Conservation (phyloP, 2,329 filamentous ascomycete genomes). For the Beauveria medogensis region DNA sequence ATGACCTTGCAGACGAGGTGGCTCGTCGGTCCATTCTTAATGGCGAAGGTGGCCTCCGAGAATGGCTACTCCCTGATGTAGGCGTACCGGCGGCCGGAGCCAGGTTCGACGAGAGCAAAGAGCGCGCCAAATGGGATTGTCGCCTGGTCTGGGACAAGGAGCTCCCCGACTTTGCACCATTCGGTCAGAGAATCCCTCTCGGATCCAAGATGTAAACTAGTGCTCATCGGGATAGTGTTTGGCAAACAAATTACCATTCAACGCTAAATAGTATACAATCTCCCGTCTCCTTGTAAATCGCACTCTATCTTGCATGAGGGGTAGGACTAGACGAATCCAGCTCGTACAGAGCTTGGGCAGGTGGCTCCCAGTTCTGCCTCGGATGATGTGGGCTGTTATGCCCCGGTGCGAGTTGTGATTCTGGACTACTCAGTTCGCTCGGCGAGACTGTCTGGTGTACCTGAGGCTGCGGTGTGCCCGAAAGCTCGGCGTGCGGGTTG, state of each 20-base stretch:
- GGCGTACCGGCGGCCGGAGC: not conserved
- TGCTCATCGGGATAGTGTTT: not conserved
- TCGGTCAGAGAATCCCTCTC: conserved; percentile 1
- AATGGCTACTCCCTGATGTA: conserved; percentile 11
- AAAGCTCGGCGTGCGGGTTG: not conserved
- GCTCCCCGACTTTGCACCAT: conserved; percentile 6
- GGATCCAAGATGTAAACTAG: conserved; percentile 7
- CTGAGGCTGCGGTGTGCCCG: not conserved
- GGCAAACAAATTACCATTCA: not conserved
- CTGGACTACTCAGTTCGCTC: conserved; percentile 4
- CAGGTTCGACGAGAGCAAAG: conserved; percentile 5
- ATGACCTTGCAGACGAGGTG: conserved; percentile 4
- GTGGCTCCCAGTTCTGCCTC: not conserved
- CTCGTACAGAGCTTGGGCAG: not conserved
- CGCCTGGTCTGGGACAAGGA: conserved; percentile 10
- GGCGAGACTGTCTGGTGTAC: not conserved
- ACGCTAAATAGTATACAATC: not conserved
- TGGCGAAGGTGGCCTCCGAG: conserved; percentile 10
- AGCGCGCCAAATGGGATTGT: conserved; percentile 11
- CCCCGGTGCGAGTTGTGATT: not conserved
- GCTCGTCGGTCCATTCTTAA: conserved; percentile 10
- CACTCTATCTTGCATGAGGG: not conserved
- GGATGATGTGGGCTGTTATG: not conserved
- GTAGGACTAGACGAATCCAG: not conserved
- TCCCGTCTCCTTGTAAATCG: not conserved